Conservation (phyloP, 805 yeast species). For the Cephaloascus albidus region DNA sequence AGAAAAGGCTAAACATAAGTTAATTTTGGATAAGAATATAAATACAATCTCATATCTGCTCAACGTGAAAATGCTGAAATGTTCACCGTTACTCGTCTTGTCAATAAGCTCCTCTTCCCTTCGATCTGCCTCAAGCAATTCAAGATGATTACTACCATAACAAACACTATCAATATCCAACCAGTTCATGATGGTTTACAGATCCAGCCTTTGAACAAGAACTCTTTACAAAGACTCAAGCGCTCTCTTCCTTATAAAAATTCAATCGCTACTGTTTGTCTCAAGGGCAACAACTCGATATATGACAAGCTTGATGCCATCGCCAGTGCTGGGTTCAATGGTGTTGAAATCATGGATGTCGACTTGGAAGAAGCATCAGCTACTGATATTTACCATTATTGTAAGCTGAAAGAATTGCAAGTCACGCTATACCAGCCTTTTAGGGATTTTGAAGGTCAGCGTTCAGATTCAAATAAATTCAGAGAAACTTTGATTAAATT, state of each 20-base stretch:
- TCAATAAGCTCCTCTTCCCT: too few relatives aligned
- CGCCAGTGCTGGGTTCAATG: conserved; percentile 7
- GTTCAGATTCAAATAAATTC: conserved; percentile 1
- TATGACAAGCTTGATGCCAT: conserved; percentile 7
- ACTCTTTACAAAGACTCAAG: not conserved
- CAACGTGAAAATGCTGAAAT: too few relatives aligned
- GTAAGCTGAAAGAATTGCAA: conserved; percentile 2
- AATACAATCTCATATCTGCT: too few relatives aligned
- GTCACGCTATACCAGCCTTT: conserved; percentile 8
- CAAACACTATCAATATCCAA: not conserved
- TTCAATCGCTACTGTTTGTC: conserved; percentile 6
- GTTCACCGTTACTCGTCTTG: too few relatives aligned
- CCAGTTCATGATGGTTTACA: not conserved
- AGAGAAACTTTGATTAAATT: conserved; percentile 4
- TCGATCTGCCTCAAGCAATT: too few relatives aligned
- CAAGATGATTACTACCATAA: not conserved
- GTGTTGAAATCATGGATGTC: conserved; percentile 8
- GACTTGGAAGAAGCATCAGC: conserved; percentile 7
- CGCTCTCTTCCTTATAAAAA: conserved; percentile 1
- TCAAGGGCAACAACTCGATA: conserved; percentile 4
- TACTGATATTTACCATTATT: conserved; percentile 4
- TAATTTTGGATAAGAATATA: too few relatives aligned
- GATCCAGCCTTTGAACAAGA: not conserved
- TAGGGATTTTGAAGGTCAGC: conserved; percentile 8
- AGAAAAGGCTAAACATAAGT: too few relatives aligned